Evolutionary conservation across 1,284 basidiomycete species (phyloP), one percentile per base, ranked within the genome.

Genomic region (Thecaphora frezii): DNA sequence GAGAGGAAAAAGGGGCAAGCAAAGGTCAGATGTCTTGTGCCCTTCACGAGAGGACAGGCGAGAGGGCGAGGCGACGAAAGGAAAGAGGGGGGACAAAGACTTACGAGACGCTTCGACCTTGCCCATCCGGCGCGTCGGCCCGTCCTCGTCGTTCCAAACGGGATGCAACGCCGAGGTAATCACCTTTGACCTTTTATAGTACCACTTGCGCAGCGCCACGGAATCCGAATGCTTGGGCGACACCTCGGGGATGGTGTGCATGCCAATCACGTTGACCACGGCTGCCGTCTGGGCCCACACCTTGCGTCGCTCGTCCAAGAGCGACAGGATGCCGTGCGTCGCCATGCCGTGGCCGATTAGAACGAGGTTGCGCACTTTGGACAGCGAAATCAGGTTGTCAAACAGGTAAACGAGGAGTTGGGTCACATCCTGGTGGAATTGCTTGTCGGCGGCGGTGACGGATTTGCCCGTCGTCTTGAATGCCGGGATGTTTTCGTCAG

Each of bases 321-420:
- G 82, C 30, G 87, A 84, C 80, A 90, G 86, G 48, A 96, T 69
- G 1, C 87, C 84, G 25, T 85, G 82, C 69, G 89, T 90, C 0
- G 90, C 93, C 0, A 86, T 84, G 3, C 92, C 92, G 70, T 93
- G 90, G 1, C 92, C 92, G 42, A 98, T 85, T 9, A 98, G 75
- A 22, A 97, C 82, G 18, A 97, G 83, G 26, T 86, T 84, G 43
- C 85, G 82, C 4, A 88, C 88, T 3, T 47, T 41, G 2, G 47
- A 57, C 1, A 45, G 92, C 91, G 89, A 85, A 51, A 96, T 83
- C 66, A 92, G 91, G 76, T 97, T 94, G 80, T 97, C 93, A 94
- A 94, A 98, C 3, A 97, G 78, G 74, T 94, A 94, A 8, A 84
- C 82, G 57, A 93, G 79, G 22, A 92, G 81, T 26, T 89, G 85